A percentile compares a stretch with the other conserved stretches of the same genome.
These are phyloP conservation scores for Verticillium isaacii DNA, from an alignment of 2,329 filamentous ascomycete species.

Conservation along the genomic window DNA sequence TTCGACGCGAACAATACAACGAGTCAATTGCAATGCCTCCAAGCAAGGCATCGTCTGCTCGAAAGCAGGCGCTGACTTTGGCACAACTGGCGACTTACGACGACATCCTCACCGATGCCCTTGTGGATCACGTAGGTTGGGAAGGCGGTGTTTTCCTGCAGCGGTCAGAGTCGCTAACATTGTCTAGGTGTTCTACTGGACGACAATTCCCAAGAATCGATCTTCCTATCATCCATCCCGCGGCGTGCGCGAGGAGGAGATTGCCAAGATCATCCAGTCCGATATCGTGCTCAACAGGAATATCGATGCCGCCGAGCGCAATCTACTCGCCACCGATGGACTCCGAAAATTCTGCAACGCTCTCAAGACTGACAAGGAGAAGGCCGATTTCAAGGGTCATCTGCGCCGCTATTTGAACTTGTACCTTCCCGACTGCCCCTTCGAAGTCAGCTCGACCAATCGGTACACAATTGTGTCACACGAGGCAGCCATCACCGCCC, in stretches of 20 bases:
- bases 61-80: slow-evolving; percentile 74
- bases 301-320: slow-evolving; percentile 62
- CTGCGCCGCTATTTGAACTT: slow-evolving; percentile 88
- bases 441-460: slow-evolving; percentile 88
- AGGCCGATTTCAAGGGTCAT: slow-evolving; percentile 80
- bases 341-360: slow-evolving; percentile 65
- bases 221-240: slow-evolving; percentile 80
- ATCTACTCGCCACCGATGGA: slow-evolving; percentile 68
- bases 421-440: slow-evolving; percentile 89
- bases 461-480: slow-evolving; percentile 88
- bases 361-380: slow-evolving; percentile 69
- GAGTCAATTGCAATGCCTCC: slow-evolving; percentile 27
- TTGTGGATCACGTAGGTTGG: slow-evolving; percentile 81
- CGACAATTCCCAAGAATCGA: slow-evolving; percentile 89
- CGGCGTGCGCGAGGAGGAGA: slow-evolving; percentile 64
- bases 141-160: neutral
- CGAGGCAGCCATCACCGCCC: slow-evolving; percentile 82
- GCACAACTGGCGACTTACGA: slow-evolving; percentile 89
- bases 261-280: slow-evolving; percentile 55
- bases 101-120: slow-evolving; percentile 89
- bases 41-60: slow-evolving; percentile 28
- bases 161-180: slow-evolving; percentile 2
- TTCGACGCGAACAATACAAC: neutral
- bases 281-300: slow-evolving; percentile 74
- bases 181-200: slow-evolving; percentile 87